Evolutionary conservation across 2,329 filamentous ascomycete species (phyloP).

Genomic region (Emmonsiellopsis sp.): DNA sequence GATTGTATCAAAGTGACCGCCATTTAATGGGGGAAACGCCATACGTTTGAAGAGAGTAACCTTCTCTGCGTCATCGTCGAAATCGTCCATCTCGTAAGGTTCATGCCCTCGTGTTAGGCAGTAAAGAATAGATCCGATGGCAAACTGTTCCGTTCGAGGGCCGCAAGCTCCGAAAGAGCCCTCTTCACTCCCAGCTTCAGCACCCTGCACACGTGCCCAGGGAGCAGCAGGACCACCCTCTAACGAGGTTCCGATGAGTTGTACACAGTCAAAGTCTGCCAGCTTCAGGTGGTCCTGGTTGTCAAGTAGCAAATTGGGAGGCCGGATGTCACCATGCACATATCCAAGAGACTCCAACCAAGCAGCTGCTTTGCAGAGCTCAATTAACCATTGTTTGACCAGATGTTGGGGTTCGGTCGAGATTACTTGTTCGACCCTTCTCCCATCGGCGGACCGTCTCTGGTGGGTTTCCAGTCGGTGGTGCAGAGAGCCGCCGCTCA

Average conservation of each 20-base stretch:
- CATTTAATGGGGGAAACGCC: constrained; percentile 2
- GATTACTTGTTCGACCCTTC: constrained; percentile 4
- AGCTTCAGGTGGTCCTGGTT: constrained; percentile 13
- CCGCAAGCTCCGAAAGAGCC: constrained; percentile 6
- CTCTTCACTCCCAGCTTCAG: constrained; percentile 6
- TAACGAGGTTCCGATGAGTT: constrained; percentile 1
- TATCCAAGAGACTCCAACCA: constrained; percentile 13
- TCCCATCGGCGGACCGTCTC: constrained; percentile 1
- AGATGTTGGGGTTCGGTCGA: constrained; percentile 7
- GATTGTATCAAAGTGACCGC: constrained; percentile 1
- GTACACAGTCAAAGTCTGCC: constrained; percentile 12
- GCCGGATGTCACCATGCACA: constrained; percentile 13
- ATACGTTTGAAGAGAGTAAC: constrained; percentile 2
- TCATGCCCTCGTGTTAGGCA: constrained; percentile 4
- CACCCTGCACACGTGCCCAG: constrained; percentile 4
- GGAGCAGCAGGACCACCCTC: constrained; percentile 3
- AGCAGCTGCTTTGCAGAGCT: constrained; percentile 11
- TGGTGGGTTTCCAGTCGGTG: constrained; percentile 3
- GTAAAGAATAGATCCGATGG: constrained; percentile 8
- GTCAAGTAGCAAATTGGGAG: constrained; percentile 13
- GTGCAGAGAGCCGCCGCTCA: constrained; percentile 3
- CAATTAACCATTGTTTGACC: constrained; percentile 11
- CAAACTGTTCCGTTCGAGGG: constrained; percentile 9
- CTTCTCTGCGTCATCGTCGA: constrained; percentile 1
- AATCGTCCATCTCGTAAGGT: constrained; percentile 3